phyloP scores from a whole-genome alignment of 1,139 yeast species.

The Zygosaccharomyces sapae region DNA sequence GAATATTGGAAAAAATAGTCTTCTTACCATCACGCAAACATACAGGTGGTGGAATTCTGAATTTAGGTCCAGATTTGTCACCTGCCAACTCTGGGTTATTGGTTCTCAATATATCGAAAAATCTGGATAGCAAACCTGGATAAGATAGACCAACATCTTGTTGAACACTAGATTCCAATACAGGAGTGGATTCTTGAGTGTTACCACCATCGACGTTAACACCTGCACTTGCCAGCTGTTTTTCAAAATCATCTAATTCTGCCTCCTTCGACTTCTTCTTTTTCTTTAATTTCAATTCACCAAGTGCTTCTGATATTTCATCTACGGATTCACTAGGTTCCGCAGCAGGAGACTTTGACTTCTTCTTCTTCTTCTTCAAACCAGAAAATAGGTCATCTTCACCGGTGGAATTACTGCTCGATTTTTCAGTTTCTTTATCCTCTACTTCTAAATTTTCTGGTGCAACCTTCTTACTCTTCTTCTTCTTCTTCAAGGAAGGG shows the following conservation, averaged over 20 bases:
- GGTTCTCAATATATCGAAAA: conserved; percentile 77
- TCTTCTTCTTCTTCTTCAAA: conserved; percentile 50
- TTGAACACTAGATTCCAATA: conserved; percentile 33
- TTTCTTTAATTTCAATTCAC: conserved; percentile 76
- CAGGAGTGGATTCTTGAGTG: conserved; percentile 36
- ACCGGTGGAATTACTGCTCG: conserved; percentile 26
- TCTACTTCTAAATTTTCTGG: conserved; percentile 36
- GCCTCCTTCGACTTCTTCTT: conserved; percentile 57
- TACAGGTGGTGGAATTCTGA: conserved; percentile 96
- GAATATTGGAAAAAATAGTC: conserved; percentile 92
- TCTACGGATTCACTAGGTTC: conserved; percentile 44
- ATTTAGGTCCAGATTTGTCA: conserved; percentile 86
- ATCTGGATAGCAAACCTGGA: conserved; percentile 72
- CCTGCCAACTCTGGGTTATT: conserved; percentile 99
- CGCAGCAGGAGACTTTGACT: conserved; percentile 35
- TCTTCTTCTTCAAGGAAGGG: conserved; percentile 78
- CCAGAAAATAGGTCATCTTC: conserved; percentile 47
- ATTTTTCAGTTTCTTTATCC: conserved; percentile 20
- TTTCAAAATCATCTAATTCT: conserved; percentile 75
- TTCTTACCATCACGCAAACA: conserved; percentile 98
- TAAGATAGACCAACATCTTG: conserved; percentile 65
- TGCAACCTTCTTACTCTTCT: conserved; percentile 51
- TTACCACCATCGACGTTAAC: conserved; percentile 49
- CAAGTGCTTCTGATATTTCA: conserved; percentile 60
- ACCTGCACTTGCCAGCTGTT: conserved; percentile 88